Evolutionary conservation across 73 alveolate genomes (phyloP).

Genomic region (Vitrella brassicaformis): DNA sequence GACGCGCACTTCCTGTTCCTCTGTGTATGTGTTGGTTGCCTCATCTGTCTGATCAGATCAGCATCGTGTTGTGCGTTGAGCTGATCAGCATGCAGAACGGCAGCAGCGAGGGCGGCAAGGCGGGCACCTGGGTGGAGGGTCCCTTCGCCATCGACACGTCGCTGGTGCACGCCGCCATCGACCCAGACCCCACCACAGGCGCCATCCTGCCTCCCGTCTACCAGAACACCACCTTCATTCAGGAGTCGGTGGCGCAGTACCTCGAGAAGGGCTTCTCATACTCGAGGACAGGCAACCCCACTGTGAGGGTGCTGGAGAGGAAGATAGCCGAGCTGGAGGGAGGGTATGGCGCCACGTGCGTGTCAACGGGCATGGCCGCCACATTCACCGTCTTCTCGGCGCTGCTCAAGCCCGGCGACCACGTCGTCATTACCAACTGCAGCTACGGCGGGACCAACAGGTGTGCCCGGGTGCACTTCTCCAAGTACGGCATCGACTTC

Average conservation of each 20-base stretch:
- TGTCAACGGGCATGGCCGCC: neutral
- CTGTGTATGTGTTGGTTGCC: too few species aligned
- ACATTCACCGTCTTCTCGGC: conserved; percentile 26
- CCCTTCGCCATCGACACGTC: conserved; percentile 38
- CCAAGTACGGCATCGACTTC: conserved; percentile 51
- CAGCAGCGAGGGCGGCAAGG: neutral
- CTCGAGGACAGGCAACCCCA: conserved; percentile 62
- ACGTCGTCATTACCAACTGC: conserved; percentile 68
- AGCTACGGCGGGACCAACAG: conserved; percentile 87
- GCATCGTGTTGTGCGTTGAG: too few species aligned
- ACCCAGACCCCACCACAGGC: conserved; percentile 55
- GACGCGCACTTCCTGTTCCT: too few species aligned
- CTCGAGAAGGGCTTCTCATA: conserved; percentile 45
- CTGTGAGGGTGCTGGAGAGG: conserved; percentile 60
- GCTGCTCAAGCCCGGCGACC: conserved; percentile 56
- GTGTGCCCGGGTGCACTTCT: conserved; percentile 47
- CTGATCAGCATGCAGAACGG: too few species aligned
- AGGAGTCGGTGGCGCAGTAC: conserved; percentile 24
- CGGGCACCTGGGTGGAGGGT: neutral
- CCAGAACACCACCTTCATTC: conserved; percentile 61
- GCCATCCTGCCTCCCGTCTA: conserved; percentile 63
- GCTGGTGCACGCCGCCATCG: conserved; percentile 61
- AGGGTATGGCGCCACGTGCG: conserved; percentile 51
- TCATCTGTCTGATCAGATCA: too few species aligned
- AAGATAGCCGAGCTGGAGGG: conserved; percentile 57